Evolutionary conservation across 2,329 filamentous ascomycete genomes (phyloP), one percentile per base, ranked within the genome.

Genomic region (Stachybotrys elegans): DNA sequence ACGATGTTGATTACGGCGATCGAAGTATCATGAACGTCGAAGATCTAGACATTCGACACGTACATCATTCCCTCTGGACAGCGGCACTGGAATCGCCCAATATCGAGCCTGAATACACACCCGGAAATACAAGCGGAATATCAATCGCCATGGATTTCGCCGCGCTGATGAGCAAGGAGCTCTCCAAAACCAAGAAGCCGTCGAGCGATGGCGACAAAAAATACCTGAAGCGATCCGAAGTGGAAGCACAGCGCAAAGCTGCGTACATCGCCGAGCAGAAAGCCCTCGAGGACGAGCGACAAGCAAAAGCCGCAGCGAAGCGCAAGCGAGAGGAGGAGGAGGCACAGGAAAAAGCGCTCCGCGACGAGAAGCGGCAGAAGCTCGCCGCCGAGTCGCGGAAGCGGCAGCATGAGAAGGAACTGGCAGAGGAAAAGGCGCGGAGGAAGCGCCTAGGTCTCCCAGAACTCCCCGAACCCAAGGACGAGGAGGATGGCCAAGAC

Each of bases 81-180:
- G n/a, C n/a, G n/a, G n/a, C n/a, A n/a, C n/a, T n/a, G n/a, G n/a
- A n/a, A n/a, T n/a, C n/a, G n/a, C n/a, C n/a, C n/a, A n/a, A n/a
- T n/a, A n/a, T n/a, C n/a, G n/a, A n/a, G n/a, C n/a, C n/a, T n/a
- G n/a, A n/a, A n/a, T n/a, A n/a, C n/a, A n/a, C n/a, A n/a, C n/a
- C n/a, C n/a, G n/a, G n/a, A n/a, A n/a, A n/a, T n/a, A n/a, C n/a
- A n/a, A n/a, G n/a, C n/a, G n/a, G n/a, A n/a, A n/a, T n/a, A n/a
- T n/a, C n/a, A n/a, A n/a, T n/a, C 60, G 73, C 49, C 53, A 98
- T 98, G 93, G 91, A 98, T 67, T 98, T 98, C 72, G 90, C 90
- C 48, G 81, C 89, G 27, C 73, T 98, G 39, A 95, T 98, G 88
- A 83, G 87, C 58, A 86, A 89, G 61, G 90, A 95, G 67, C 93